These are phyloP conservation scores for Schizophyllum amplum DNA, from an alignment of 1,284 basidiomycete species.

Conservation along the genomic window DNA sequence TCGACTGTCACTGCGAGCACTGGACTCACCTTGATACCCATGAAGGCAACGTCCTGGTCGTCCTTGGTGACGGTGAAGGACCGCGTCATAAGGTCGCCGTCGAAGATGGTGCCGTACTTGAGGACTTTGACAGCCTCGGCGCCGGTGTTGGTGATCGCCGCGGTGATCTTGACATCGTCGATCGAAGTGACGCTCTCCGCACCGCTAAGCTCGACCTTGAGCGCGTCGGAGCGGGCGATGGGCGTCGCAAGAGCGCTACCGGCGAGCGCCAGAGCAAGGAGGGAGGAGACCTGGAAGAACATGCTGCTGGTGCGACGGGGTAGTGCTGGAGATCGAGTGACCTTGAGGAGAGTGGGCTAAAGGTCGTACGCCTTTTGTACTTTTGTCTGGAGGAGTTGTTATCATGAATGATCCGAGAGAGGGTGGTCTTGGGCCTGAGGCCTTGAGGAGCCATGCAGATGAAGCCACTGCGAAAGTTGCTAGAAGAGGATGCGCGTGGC, in stretches of 20 bases:
- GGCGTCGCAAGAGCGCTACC: conserved; percentile 23
- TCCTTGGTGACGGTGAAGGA: conserved; percentile 36
- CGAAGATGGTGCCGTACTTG: conserved; percentile 36
- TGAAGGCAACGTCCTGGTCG: conserved; percentile 30
- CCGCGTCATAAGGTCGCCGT: conserved; percentile 30
- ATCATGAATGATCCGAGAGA: neutral
- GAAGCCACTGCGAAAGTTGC: neutral
- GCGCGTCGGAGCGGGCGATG: conserved; percentile 20
- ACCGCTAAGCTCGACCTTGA: neutral
- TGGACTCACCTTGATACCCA: conserved; percentile 29
- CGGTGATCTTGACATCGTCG: conserved; percentile 30
- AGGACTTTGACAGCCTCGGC: conserved; percentile 29
- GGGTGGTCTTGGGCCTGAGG: neutral
- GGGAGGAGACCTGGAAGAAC: conserved; percentile 6
- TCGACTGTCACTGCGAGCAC: neutral
- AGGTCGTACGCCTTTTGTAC: neutral
- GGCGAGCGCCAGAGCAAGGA: conserved; percentile 20
- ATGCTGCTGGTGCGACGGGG: neutral
- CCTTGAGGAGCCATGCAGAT: neutral
- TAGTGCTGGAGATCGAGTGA: neutral
- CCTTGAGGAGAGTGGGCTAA: neutral
- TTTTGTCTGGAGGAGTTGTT: neutral
- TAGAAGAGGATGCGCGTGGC: neutral
- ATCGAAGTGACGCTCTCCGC: conserved; percentile 24
- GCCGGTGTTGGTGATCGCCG: conserved; percentile 30